phyloP scores from a whole-genome alignment of 2,329 filamentous ascomycete species.

The Phoma sp. region DNA sequence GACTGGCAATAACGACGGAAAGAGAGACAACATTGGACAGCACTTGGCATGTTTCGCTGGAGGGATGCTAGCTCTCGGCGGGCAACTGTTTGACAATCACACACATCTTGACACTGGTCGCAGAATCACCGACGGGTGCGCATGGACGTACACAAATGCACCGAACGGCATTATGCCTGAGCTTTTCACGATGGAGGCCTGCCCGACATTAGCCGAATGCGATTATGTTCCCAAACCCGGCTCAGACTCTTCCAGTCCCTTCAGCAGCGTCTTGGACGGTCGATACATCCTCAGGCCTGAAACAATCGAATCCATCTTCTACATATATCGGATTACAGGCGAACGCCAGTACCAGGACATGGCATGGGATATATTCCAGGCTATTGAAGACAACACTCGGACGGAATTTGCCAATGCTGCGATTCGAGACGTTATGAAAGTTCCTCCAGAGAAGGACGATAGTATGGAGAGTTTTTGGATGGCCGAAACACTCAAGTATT shows the following conservation, averaged over 20 bases:
- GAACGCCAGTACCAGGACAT: constrained; percentile 54
- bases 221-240: constrained; percentile 49
- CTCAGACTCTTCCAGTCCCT: constrained; percentile 38
- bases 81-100: constrained; percentile 61
- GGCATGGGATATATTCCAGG: constrained; percentile 59
- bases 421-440: constrained; percentile 53
- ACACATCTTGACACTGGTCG: constrained; percentile 63
- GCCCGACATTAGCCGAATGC: constrained; percentile 46
- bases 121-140: constrained; percentile 66
- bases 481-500: constrained; percentile 59
- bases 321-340: constrained; percentile 67
- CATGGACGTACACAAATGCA: constrained; percentile 66
- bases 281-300: constrained; percentile 61
- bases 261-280: constrained; percentile 52
- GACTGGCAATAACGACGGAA: constrained; percentile 48
- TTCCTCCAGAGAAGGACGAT: constrained; percentile 42
- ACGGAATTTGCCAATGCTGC: constrained; percentile 56
- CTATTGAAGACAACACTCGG: constrained; percentile 50
- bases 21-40: constrained; percentile 57
- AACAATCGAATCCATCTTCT: constrained; percentile 66
- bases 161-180: constrained; percentile 69
- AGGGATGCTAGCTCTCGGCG: constrained; percentile 68
- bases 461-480: constrained; percentile 60
- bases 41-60: constrained; percentile 68
- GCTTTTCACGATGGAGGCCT: constrained; percentile 56